Conservation (phyloP, 768 basidiomycete genomes). For the Tricholoma hemisulphureum region DNA sequence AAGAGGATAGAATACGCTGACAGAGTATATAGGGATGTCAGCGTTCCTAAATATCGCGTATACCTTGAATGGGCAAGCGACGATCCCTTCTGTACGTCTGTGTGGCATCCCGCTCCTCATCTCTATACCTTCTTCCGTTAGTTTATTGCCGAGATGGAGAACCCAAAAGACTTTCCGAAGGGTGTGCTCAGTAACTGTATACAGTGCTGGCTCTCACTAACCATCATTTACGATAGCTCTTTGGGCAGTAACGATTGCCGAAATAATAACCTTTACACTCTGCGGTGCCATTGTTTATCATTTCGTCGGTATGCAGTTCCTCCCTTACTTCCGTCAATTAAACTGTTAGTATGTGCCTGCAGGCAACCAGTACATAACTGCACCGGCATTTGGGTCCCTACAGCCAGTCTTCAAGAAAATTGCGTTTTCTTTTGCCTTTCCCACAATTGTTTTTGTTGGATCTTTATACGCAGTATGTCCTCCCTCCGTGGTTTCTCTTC, state of each 20-base stretch:
- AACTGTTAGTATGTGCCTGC: not conserved
- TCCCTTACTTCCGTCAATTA: not conserved
- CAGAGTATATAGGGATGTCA: constrained; percentile 33
- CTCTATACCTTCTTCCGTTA: constrained; percentile 7
- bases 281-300: constrained; percentile 46
- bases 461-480: constrained; percentile 40
- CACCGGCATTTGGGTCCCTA: constrained; percentile 44
- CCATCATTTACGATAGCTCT: constrained; percentile 28
- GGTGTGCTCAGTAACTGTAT: constrained; percentile 16
- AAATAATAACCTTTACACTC: constrained; percentile 40
- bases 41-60: constrained; percentile 48
- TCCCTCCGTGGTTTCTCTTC: not conserved
- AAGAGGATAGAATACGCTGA: not conserved
- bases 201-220: not conserved
- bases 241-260: constrained; percentile 43
- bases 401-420: constrained; percentile 38
- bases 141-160: constrained; percentile 49
- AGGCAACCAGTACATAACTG: constrained; percentile 41
- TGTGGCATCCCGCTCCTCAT: not conserved
- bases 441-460: constrained; percentile 45
- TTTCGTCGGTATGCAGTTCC: constrained; percentile 16
- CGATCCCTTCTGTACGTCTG: constrained; percentile 35
- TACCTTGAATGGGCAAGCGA: constrained; percentile 45
- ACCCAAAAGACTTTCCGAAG: constrained; percentile 47
- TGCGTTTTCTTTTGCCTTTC: constrained; percentile 45